These are phyloP conservation scores for Loxodes magnus DNA, from an alignment of 73 alveolate species.

Conservation along the genomic window DNA sequence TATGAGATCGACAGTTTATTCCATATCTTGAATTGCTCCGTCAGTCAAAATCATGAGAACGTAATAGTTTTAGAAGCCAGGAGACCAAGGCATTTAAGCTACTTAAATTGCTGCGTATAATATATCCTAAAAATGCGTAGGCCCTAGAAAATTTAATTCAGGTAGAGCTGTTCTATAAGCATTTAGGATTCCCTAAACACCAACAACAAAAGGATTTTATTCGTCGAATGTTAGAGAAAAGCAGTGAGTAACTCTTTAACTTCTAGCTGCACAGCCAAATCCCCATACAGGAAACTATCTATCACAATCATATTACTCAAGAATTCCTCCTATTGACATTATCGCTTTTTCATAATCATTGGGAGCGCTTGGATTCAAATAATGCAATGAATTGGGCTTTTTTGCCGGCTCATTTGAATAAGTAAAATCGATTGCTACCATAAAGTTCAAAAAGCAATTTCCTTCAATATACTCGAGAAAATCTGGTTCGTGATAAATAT, in stretches of 20 bases:
- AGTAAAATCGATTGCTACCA: constrained; percentile 62
- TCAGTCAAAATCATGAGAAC: constrained; percentile 32
- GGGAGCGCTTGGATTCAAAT: neutral
- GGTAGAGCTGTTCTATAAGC: no score
- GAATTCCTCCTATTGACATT: neutral
- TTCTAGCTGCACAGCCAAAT: no score
- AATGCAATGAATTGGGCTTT: neutral
- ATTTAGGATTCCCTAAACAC: no score
- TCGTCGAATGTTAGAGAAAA: no score
- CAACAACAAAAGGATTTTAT: no score
- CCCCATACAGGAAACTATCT: neutral
- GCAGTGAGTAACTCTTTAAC: no score
- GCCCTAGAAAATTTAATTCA: no score
- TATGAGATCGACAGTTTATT: constrained; percentile 11
- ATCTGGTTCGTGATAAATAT: constrained; percentile 22
- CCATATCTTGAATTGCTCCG: constrained; percentile 24
- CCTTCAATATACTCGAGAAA: constrained; percentile 40
- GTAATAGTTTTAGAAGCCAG: no score
- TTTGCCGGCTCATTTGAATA: constrained; percentile 39
- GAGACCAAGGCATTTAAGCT: constrained; percentile 17
- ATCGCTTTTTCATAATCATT: neutral
- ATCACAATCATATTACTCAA: neutral
- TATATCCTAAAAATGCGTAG: no score
- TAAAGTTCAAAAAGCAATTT: constrained; percentile 37
- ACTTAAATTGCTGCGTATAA: no score